phyloP scores from a whole-genome alignment of 2,329 filamentous ascomycete species.

The Capronia americana region DNA sequence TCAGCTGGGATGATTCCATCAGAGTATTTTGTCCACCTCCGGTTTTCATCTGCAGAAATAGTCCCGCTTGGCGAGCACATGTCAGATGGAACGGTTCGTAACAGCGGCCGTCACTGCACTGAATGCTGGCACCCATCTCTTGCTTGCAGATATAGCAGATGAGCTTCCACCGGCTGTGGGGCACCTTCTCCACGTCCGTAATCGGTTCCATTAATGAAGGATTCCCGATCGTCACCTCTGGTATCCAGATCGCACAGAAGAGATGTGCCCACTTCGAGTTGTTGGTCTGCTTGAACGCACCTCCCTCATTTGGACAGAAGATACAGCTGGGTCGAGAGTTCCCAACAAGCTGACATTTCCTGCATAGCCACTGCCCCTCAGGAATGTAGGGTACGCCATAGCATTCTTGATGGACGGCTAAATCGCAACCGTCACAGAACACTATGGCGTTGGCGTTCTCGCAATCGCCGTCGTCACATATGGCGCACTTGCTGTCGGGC shows the following conservation, averaged over 20 bases:
- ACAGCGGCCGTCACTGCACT: constrained; percentile 96
- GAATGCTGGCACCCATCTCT: constrained; percentile 97
- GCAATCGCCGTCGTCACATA: constrained; percentile 98
- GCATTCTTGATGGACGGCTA: constrained; percentile 98
- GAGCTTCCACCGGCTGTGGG: constrained; percentile 90
- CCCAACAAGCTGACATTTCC: constrained; percentile 94
- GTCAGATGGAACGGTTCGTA: constrained; percentile 98
- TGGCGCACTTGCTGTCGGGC: constrained; percentile 95
- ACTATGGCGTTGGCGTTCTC: constrained; percentile 99
- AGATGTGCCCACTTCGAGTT: constrained; percentile 96
- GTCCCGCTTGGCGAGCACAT: constrained; percentile 82
- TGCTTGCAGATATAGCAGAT: constrained; percentile 97
- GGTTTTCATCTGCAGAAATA: constrained; percentile 97
- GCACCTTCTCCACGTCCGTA: constrained; percentile 97
- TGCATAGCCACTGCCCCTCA: constrained; percentile 96
- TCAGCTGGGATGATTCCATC: constrained; percentile 80
- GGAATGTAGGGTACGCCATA: constrained; percentile 99
- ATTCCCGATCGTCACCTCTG: constrained; percentile 93
- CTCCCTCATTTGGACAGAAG: constrained; percentile 96
- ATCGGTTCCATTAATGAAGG: constrained; percentile 98
- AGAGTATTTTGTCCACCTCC: constrained; percentile 78
- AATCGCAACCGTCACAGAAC: constrained; percentile 96
- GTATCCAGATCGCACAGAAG: constrained; percentile 97
- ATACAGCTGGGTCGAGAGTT: constrained; percentile 93
- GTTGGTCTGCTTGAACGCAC: constrained; percentile 97